Evolutionary conservation across 2,329 filamentous ascomycete species (phyloP).

Genomic region (Diaporthe vexans): DNA sequence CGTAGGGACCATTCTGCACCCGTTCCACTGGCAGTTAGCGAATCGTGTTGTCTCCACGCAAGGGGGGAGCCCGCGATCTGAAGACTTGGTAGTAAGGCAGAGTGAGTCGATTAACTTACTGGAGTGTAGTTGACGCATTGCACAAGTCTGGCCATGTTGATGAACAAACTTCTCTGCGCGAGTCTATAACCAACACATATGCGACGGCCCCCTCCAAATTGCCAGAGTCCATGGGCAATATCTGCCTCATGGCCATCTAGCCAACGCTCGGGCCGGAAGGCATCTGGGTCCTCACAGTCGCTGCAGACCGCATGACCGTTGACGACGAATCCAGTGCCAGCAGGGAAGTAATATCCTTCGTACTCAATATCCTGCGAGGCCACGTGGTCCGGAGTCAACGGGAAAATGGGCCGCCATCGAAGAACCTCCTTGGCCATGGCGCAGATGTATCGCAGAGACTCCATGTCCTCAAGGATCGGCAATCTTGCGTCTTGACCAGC

Average conservation of each 20-base stretch:
- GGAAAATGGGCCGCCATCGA: slow-evolving; percentile 59
- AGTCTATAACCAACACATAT: slow-evolving; percentile 46
- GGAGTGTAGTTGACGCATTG: slow-evolving; percentile 46
- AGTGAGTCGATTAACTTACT: not conserved
- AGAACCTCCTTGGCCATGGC: slow-evolving; percentile 61
- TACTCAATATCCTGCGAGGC: slow-evolving; percentile 60
- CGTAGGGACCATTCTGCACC: not conserved
- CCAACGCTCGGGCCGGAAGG: slow-evolving; percentile 54
- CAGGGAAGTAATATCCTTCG: slow-evolving; percentile 59
- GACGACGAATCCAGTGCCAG: slow-evolving; percentile 58
- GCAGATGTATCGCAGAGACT: slow-evolving; percentile 56
- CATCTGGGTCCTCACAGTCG: slow-evolving; percentile 49
- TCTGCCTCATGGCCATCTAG: slow-evolving; percentile 48
- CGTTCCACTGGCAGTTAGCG: not conserved
- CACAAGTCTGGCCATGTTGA: slow-evolving; percentile 45
- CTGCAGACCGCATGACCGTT: slow-evolving; percentile 55
- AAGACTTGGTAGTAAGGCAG: not conserved
- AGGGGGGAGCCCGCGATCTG: not conserved
- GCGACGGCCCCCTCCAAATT: slow-evolving; percentile 47
- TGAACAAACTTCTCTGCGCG: slow-evolving; percentile 47
- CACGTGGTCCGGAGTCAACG: slow-evolving; percentile 53
- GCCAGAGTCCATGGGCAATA: slow-evolving; percentile 46
- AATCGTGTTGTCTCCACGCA: not conserved
- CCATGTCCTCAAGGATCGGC: slow-evolving; percentile 53
- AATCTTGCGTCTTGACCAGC: slow-evolving; percentile 41